Conservation (phyloP, 192 early-diverging fungal species). For the Pilobolus umbonatus region DNA sequence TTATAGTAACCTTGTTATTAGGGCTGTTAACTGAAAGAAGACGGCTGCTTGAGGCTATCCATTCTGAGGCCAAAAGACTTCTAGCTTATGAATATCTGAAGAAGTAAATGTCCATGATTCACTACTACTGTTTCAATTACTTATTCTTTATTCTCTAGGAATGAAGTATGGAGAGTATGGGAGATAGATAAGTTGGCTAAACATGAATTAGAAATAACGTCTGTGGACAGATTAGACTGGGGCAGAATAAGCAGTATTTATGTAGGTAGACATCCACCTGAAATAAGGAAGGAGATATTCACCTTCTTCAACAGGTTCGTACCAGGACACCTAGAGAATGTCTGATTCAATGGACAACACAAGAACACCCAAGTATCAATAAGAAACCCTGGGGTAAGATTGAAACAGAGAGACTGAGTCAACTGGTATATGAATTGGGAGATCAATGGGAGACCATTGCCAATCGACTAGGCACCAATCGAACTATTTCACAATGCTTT, state of each 20-base stretch:
- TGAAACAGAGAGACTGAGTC: slow-evolving; percentile 47
- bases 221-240: slow-evolving; percentile 18
- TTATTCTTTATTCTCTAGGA: not conserved
- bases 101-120: slow-evolving; percentile 11
- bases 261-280: not conserved
- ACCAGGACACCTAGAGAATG: slow-evolving; percentile 64
- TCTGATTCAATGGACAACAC: slow-evolving; percentile 73
- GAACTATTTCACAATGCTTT: slow-evolving; percentile 74
- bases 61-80: slow-evolving; percentile 11
- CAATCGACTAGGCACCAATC: slow-evolving; percentile 53
- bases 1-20: slow-evolving; percentile 1
- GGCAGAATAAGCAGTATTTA: slow-evolving; percentile 13
- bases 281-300: too few relatives aligned
- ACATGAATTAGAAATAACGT: slow-evolving; percentile 4
- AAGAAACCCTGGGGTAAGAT: slow-evolving; percentile 56
- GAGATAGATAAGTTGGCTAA: slow-evolving; percentile 13
- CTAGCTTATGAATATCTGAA: slow-evolving; percentile 15
- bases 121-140: not conserved
- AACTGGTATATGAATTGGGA: slow-evolving; percentile 42
- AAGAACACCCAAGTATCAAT: slow-evolving; percentile 77
- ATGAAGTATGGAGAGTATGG: slow-evolving; percentile 12
- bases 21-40: slow-evolving; percentile 14
- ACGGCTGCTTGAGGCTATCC: slow-evolving; percentile 12
- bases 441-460: slow-evolving; percentile 69
- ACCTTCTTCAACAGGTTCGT: slow-evolving; percentile 38